Conservation (phyloP, 2,329 filamentous ascomycete species). For the Cordyceps tenuipes region DNA sequence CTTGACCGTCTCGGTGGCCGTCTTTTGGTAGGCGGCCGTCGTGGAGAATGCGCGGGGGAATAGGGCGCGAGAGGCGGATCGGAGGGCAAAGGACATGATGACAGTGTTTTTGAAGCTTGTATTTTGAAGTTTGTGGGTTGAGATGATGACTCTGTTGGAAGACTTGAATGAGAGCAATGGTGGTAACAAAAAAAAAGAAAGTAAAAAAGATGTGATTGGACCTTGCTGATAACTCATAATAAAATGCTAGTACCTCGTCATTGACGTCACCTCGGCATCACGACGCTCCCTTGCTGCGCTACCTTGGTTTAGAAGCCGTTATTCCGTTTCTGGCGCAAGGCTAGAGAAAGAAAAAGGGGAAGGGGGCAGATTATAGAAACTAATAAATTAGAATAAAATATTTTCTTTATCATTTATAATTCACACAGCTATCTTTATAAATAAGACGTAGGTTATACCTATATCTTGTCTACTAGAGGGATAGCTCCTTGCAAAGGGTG, state of each 20-base stretch:
- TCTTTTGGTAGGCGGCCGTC: conserved; percentile 36
- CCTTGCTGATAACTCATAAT: too few species aligned
- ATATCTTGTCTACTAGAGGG: too few species aligned
- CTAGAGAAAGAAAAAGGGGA: too few species aligned
- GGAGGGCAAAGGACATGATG: conserved; percentile 46
- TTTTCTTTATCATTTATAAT: too few species aligned
- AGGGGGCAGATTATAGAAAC: too few species aligned
- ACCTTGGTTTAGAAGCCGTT: background rate
- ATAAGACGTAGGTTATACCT: too few species aligned
- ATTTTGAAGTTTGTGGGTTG: background rate
- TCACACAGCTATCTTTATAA: too few species aligned
- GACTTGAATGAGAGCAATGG: background rate
- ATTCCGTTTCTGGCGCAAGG: background rate
- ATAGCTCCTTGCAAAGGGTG: too few species aligned
- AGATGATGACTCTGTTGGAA: background rate
- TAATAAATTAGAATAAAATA: too few species aligned
- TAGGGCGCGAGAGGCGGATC: conserved; percentile 33
- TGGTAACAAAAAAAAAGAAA: background rate
- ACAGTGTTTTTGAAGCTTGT: conserved; percentile 7
- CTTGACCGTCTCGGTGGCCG: conserved; percentile 46
- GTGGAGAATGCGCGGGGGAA: conserved; percentile 43
- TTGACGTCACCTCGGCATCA: conserved; percentile 10
- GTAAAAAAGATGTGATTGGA: background rate
- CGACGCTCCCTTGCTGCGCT: background rate
- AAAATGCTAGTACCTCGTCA: background rate